These are phyloP conservation scores for Colletotrichum sp. DNA, from an alignment of 2,329 filamentous ascomycete genomes.

Conservation along the genomic window DNA sequence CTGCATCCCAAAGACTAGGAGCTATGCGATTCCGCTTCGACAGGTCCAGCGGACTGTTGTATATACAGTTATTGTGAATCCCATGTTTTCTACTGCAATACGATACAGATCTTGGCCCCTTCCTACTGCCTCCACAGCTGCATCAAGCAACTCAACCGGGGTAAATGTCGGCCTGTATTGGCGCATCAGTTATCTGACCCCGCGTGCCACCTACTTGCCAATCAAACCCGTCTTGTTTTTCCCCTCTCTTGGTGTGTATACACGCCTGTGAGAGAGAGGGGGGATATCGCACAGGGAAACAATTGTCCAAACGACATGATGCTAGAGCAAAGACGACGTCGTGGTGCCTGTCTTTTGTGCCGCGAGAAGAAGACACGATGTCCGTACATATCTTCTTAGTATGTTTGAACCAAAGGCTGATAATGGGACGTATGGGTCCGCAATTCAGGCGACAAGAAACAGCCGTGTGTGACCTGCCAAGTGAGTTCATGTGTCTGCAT, in stretches of 20 bases:
- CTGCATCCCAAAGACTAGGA: neutral
- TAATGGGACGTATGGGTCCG: neutral
- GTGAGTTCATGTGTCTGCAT: neutral
- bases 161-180: neutral
- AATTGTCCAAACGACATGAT: neutral
- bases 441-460: neutral
- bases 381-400: neutral
- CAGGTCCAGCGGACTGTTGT: neutral
- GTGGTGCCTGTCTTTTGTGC: neutral
- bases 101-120: accelerated
- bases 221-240: accelerated
- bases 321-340: neutral
- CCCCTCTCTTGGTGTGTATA: neutral
- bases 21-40: neutral
- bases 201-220: neutral
- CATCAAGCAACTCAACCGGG: neutral
- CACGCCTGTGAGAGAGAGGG: neutral
- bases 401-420: neutral
- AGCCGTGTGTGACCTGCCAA: neutral
- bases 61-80: neutral
- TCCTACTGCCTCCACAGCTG: accelerated
- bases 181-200: neutral
- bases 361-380: neutral
- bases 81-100: neutral
- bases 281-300: neutral